These are phyloP conservation scores for Mayamaea pseudoterrestris DNA, from an alignment of 108 stramenopile genomes.

Conservation along the genomic window DNA sequence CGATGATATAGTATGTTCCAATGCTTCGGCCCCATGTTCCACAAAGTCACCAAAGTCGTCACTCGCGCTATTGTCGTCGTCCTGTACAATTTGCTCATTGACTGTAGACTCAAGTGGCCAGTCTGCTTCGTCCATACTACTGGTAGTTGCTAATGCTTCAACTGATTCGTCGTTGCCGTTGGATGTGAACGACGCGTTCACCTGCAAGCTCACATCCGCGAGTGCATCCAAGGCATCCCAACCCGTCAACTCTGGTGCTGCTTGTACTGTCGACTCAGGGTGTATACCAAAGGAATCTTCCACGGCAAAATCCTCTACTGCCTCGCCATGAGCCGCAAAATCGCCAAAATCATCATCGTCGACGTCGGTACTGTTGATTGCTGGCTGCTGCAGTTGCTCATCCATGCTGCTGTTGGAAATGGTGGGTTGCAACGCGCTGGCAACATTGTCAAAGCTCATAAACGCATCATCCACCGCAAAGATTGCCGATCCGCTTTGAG, in stretches of 20 bases:
- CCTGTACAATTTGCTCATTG: too few species aligned
- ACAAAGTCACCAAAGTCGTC: conserved; percentile 34
- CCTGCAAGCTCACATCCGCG: too few species aligned
- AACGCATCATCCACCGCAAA: not conserved
- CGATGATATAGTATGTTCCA: too few species aligned
- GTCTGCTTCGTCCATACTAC: too few species aligned
- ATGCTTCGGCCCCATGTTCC: too few species aligned
- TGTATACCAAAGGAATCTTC: too few species aligned
- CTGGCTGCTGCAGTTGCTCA: not conserved
- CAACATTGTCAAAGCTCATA: not conserved
- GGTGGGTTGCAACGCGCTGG: not conserved
- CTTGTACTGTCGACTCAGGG: not conserved
- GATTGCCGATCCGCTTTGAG: too few species aligned
- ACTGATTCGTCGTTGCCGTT: too few species aligned
- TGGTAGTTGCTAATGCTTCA: too few species aligned
- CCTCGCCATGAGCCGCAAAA: conserved; percentile 10
- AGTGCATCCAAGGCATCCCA: conserved; percentile 2
- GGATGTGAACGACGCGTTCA: too few species aligned
- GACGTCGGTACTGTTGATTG: not conserved
- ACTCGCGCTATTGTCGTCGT: conserved; percentile 2
- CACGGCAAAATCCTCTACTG: too few species aligned
- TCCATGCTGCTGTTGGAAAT: not conserved
- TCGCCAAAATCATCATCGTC: conserved; percentile 23
- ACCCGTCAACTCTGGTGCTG: not conserved
- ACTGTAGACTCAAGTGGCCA: too few species aligned